Conservation (phyloP, 2,329 filamentous ascomycete species). For the Trichoderma sp. region DNA sequence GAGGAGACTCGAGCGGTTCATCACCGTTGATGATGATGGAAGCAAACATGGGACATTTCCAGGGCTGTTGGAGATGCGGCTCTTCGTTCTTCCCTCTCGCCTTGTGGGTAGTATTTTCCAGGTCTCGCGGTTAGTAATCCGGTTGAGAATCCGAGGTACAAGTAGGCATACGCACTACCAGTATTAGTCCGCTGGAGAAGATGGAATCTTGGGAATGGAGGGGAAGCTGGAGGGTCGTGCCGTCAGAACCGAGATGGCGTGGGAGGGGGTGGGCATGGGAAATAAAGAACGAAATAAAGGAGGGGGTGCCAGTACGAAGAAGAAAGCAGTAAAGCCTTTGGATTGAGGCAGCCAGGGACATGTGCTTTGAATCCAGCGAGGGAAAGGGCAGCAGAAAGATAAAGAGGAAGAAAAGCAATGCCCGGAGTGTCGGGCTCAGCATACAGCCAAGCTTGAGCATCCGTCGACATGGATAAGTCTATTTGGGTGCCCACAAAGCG, state of each 20-base stretch:
- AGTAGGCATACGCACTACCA: neutral
- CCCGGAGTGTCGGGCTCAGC: neutral
- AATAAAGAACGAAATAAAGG: neutral
- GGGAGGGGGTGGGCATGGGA: conserved; percentile 12
- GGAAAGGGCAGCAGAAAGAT: neutral
- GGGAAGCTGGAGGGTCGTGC: conserved; percentile 14
- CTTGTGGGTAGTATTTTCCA: neutral
- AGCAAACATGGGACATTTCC: neutral
- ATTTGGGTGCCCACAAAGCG: neutral
- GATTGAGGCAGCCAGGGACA: neutral
- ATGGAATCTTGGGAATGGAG: conserved; percentile 4
- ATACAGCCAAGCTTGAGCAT: neutral
- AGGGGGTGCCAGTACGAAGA: neutral
- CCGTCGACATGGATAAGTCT: neutral
- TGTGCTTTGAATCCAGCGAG: neutral
- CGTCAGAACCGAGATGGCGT: conserved; percentile 19
- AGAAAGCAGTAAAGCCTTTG: neutral
- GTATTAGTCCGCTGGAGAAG: neutral
- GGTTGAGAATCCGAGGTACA: neutral
- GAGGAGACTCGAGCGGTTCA: neutral
- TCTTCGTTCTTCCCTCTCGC: neutral
- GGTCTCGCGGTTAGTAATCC: neutral
- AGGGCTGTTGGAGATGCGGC: neutral
- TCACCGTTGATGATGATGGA: neutral
- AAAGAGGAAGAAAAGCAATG: neutral